These are phyloP conservation scores for Fusarium sp. DNA, from an alignment of 2,329 filamentous ascomycete species.

Conservation along the genomic window DNA sequence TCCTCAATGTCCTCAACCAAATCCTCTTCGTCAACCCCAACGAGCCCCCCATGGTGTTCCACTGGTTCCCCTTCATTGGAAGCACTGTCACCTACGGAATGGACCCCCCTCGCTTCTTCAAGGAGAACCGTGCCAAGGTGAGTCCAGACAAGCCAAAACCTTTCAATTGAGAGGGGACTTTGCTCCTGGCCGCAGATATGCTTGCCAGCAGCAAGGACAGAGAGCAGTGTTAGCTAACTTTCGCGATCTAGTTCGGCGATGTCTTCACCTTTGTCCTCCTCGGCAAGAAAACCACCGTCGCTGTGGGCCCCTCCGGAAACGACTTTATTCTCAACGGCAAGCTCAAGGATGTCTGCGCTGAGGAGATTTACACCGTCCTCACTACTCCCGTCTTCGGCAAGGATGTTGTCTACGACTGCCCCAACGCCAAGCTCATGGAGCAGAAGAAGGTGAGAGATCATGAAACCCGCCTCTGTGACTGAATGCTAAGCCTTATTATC, in stretches of 20 bases:
- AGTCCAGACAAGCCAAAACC: conserved; percentile 30
- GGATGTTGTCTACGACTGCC: conserved; percentile 91
- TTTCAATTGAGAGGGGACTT: neutral
- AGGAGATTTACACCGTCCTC: conserved; percentile 88
- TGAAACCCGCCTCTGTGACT: neutral
- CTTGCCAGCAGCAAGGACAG: neutral
- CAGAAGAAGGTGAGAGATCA: conserved; percentile 81
- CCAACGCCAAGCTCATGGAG: conserved; percentile 93
- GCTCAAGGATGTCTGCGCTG: conserved; percentile 87
- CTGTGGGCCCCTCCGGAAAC: conserved; percentile 83
- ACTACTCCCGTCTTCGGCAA: conserved; percentile 80
- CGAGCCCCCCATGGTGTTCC: conserved; percentile 83
- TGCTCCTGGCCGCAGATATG: neutral
- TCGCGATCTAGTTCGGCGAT: conserved; percentile 75
- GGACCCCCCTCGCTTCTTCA: conserved; percentile 90
- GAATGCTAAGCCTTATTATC: conserved; percentile 22
- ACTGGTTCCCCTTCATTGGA: conserved; percentile 85
- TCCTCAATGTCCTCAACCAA: conserved; percentile 84
- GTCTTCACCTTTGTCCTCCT: conserved; percentile 90
- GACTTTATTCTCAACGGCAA: conserved; percentile 94
- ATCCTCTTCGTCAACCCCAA: conserved; percentile 84
- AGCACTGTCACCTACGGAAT: conserved; percentile 96
- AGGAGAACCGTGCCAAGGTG: conserved; percentile 79
- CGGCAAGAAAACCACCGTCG: conserved; percentile 90
- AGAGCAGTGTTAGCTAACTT: conserved; percentile 17